Evolutionary conservation across 768 basidiomycete species (phyloP).

Genomic region (Phylloporus arenicola): DNA sequence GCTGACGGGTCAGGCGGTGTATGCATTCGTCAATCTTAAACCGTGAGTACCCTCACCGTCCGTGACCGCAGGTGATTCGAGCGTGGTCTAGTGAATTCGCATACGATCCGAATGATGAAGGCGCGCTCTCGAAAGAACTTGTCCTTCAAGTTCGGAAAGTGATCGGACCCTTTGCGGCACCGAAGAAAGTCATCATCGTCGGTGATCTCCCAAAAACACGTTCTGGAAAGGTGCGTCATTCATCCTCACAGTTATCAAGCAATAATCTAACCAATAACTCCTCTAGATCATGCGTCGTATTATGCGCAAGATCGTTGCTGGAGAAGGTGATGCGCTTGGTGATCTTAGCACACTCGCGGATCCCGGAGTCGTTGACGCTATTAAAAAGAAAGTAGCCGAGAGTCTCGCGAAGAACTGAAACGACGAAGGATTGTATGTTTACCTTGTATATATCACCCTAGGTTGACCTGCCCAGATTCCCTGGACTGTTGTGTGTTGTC

Average conservation of each 20-base stretch:
- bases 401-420: constrained; percentile 18
- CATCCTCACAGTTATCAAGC: not conserved
- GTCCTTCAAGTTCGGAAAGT: constrained; percentile 93
- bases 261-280: not conserved
- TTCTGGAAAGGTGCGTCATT: constrained; percentile 68
- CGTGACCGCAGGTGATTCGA: not conserved
- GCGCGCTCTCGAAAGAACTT: constrained; percentile 76
- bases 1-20: constrained; percentile 90
- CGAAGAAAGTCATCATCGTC: constrained; percentile 86
- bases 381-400: constrained; percentile 72
- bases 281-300: constrained; percentile 87
- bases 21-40: constrained; percentile 90
- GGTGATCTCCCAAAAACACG: constrained; percentile 90
- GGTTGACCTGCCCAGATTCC: not conserved
- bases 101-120: constrained; percentile 66
- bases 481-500: not conserved
- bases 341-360: constrained; percentile 93
- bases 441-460: constrained; percentile 1
- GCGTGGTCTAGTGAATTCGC: constrained; percentile 62
- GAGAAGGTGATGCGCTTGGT: constrained; percentile 92
- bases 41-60: constrained; percentile 50
- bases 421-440: not conserved
- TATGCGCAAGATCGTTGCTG: constrained; percentile 92
- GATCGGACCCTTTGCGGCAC: constrained; percentile 96
- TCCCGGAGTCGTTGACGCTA: constrained; percentile 76